Evolutionary conservation across 768 basidiomycete species (phyloP).

Genomic region (Phanerochaete sordida): DNA sequence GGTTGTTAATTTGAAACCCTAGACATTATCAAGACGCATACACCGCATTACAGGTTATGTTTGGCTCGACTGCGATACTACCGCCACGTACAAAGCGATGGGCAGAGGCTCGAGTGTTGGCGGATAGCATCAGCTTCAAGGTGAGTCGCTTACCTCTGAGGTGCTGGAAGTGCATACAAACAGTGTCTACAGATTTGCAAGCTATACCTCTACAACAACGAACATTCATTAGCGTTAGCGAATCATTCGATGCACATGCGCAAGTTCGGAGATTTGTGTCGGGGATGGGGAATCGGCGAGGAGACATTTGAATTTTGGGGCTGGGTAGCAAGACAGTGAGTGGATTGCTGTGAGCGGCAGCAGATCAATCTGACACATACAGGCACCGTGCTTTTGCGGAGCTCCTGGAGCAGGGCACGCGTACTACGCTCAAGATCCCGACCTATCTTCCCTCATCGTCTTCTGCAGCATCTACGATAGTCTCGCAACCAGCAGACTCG

Average conservation of each 20-base stretch:
- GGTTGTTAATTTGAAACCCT: slow-evolving; percentile 13
- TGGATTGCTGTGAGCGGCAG: slow-evolving; percentile 41
- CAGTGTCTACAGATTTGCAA: slow-evolving; percentile 66
- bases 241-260: slow-evolving; percentile 85
- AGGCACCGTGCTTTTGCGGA: slow-evolving; percentile 92
- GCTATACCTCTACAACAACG: slow-evolving; percentile 87
- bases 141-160: slow-evolving; percentile 32
- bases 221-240: slow-evolving; percentile 73
- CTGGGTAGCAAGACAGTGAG: slow-evolving; percentile 91
- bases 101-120: slow-evolving; percentile 97
- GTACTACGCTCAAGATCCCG: slow-evolving; percentile 60
- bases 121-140: slow-evolving; percentile 90
- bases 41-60: slow-evolving; percentile 79
- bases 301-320: slow-evolving; percentile 98
- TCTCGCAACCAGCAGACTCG: slow-evolving; percentile 22
- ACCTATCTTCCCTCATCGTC: slow-evolving; percentile 43
- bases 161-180: background rate
- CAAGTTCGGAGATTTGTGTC: slow-evolving; percentile 80
- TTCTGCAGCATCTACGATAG: slow-evolving; percentile 22
- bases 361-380: background rate
- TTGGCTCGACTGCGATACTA: slow-evolving; percentile 79
- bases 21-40: slow-evolving; percentile 97
- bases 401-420: slow-evolving; percentile 78
- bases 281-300: slow-evolving; percentile 94
- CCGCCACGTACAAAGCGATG: slow-evolving; percentile 94